A percentile compares a stretch with the other conserved stretches of the same genome.
These are phyloP conservation scores for Thalia dealbata DNA, from an alignment of 176 grass and related monocot species.

Conservation along the genomic window DNA sequence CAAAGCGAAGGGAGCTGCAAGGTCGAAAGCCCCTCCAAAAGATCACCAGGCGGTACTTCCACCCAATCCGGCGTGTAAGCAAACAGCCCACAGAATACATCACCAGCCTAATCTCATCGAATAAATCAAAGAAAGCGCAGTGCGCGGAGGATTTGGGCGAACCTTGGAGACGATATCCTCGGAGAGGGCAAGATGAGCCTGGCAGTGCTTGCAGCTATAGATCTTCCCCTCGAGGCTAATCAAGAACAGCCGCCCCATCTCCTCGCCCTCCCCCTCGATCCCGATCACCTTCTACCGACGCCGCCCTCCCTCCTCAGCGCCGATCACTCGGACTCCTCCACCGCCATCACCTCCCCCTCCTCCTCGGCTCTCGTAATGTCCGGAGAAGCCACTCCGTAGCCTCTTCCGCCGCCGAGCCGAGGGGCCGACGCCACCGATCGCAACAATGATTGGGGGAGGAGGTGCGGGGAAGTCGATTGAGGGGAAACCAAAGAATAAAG, in stretches of 20 bases:
- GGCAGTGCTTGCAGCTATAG: conserved; percentile 15
- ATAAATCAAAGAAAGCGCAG: not conserved
- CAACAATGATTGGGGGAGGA: not conserved
- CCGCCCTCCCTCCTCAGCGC: not conserved
- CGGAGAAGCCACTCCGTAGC: not conserved
- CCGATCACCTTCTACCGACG: not conserved
- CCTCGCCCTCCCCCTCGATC: not conserved
- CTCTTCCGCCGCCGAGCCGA: not conserved
- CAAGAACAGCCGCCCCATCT: conserved; percentile 8
- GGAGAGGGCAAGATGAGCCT: conserved; percentile 1
- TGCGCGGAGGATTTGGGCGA: not conserved
- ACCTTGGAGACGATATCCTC: conserved; percentile 9
- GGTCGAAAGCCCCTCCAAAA: too few relatives aligned
- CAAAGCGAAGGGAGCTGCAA: too few relatives aligned
- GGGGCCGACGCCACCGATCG: not conserved
- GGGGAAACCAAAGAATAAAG: not conserved
- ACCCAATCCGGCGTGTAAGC: not conserved
- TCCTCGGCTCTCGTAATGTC: not conserved
- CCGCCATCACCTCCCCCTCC: not conserved
- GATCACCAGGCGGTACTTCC: too few relatives aligned
- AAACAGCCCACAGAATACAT: not conserved
- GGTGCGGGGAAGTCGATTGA: not conserved
- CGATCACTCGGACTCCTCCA: not conserved
- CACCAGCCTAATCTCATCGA: not conserved
- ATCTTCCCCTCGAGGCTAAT: conserved; percentile 7